Conservation (phyloP, 805 yeast species). For the Ogataea nitratoaversa region DNA sequence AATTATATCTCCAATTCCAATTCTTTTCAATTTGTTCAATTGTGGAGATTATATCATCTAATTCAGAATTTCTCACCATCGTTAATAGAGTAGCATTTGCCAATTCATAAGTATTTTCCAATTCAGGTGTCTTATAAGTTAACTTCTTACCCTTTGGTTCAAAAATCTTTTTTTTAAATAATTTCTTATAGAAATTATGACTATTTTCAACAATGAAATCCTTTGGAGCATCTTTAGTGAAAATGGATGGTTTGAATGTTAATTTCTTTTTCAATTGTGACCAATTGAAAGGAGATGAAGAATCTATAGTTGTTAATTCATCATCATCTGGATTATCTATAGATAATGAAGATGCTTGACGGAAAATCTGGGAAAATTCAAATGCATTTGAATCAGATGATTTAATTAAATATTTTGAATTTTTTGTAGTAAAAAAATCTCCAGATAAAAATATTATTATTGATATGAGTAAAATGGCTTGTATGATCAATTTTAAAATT, state of each 20-base stretch:
- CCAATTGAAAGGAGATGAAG: slow-evolving; percentile 10
- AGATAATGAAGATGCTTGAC: neutral
- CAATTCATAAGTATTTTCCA: slow-evolving; percentile 12
- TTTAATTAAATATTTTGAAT: no score
- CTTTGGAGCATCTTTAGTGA: slow-evolving; percentile 9
- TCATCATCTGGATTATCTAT: neutral
- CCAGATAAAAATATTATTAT: no score
- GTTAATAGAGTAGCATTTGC: slow-evolving; percentile 71
- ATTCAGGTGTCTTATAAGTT: slow-evolving; percentile 10
- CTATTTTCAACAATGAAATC: slow-evolving; percentile 33
- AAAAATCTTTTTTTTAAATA: slow-evolving; percentile 31
- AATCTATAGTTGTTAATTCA: no score
- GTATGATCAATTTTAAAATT: no score
- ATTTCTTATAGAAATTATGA: slow-evolving; percentile 32
- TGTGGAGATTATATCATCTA: slow-evolving; percentile 41
- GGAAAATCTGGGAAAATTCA: no score
- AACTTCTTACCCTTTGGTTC: slow-evolving; percentile 41
- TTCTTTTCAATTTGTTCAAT: slow-evolving; percentile 52
- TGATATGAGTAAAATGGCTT: no score
- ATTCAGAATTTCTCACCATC: slow-evolving; percentile 60
- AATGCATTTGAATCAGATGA: no score
- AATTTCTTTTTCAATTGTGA: slow-evolving; percentile 7
- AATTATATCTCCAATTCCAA: slow-evolving; percentile 61
- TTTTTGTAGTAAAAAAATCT: no score
- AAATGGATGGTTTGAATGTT: slow-evolving; percentile 9